Evolutionary conservation across 1,284 basidiomycete genomes (phyloP).

Genomic region (Sporisorium graminicola): DNA sequence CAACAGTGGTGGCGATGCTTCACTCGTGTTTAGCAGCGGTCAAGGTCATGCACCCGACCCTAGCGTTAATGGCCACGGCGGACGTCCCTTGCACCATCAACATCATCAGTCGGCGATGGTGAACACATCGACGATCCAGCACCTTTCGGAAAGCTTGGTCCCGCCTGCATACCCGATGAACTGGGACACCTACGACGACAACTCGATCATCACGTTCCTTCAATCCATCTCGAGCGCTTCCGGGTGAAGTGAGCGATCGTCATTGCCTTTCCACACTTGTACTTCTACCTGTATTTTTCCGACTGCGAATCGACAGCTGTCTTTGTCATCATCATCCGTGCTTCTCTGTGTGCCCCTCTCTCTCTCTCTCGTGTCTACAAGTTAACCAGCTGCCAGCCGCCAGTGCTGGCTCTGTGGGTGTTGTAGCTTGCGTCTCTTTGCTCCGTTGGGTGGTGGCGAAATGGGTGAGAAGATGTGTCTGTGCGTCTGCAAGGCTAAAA

Average conservation of each 20-base stretch:
- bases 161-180: constrained; percentile 51
- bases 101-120: not conserved
- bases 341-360: too few species aligned
- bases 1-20: constrained; percentile 8
- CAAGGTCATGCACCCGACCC: not conserved
- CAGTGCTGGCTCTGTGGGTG: too few species aligned
- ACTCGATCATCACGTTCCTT: constrained; percentile 52
- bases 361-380: too few species aligned
- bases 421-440: too few species aligned
- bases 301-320: too few species aligned
- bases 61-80: constrained; percentile 7
- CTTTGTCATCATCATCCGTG: too few species aligned
- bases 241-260: not conserved
- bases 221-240: constrained; percentile 43
- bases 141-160: constrained; percentile 42
- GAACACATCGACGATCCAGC: constrained; percentile 32
- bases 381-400: too few species aligned
- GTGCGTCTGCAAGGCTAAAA: not conserved
- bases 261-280: not conserved
- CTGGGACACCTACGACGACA: constrained; percentile 53
- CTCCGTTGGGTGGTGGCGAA: not conserved
- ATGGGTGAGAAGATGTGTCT: constrained; percentile 2
- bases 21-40: constrained; percentile 25
- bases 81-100: constrained; percentile 8
- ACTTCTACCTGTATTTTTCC: constrained; percentile 8